These are phyloP conservation scores for Malus asiatica DNA, from an alignment of 306 rosid genomes.

Conservation along the genomic window DNA sequence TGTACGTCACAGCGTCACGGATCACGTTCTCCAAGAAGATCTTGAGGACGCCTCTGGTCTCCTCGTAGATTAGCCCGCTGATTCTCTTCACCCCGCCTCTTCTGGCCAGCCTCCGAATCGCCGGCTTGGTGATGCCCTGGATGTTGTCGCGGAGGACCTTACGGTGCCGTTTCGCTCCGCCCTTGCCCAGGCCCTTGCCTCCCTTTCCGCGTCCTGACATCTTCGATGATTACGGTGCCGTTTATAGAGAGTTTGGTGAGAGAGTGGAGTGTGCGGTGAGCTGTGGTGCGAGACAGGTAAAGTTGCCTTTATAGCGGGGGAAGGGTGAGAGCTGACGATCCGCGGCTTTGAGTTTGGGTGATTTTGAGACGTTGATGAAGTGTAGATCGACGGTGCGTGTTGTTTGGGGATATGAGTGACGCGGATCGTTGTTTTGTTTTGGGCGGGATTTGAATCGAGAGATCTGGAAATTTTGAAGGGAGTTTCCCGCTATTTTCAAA, in stretches of 20 bases:
- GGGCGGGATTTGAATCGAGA: background rate
- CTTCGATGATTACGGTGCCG: background rate
- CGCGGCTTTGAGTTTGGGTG: background rate
- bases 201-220: conserved; percentile 39
- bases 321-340: background rate
- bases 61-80: conserved; percentile 31
- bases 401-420: background rate
- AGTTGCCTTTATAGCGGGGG: background rate
- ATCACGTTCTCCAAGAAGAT: conserved; percentile 29
- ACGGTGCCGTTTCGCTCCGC: conserved; percentile 32
- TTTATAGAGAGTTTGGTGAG: background rate
- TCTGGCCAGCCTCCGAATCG: conserved; percentile 25
- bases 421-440: background rate
- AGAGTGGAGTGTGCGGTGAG: background rate
- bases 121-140: conserved; percentile 36
- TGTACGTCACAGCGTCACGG: conserved; percentile 23
- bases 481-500: too few species aligned
- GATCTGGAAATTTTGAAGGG: too few species aligned
- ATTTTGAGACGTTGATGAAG: too few species aligned
- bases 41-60: conserved; percentile 26
- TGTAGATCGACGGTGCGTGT: background rate
- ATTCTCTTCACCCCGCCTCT: conserved; percentile 33
- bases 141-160: conserved; percentile 33
- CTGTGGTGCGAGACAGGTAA: background rate
- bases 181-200: conserved; percentile 34